Evolutionary conservation across 805 yeast species (phyloP).

Genomic region (Metschnikowia aberdeeniae): DNA sequence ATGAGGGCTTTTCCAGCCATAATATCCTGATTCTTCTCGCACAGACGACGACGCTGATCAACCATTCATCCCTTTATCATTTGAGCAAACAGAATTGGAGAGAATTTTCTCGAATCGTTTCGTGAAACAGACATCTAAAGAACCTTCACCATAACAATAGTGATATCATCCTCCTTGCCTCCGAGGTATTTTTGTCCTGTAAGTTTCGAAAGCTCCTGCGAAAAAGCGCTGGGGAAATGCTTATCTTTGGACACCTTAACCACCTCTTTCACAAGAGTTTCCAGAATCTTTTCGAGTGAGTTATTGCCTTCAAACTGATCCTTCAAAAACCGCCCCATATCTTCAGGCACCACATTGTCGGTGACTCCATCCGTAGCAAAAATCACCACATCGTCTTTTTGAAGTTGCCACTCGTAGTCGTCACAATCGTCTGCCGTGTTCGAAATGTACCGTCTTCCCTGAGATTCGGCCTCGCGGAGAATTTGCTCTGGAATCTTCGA

Average conservation of each 20-base stretch:
- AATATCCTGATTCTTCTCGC: slow-evolving; percentile 96
- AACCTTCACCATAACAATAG: slow-evolving; percentile 72
- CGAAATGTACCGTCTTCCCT: slow-evolving; percentile 61
- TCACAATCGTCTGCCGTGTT: slow-evolving; percentile 72
- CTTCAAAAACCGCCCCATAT: slow-evolving; percentile 62
- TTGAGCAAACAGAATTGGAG: slow-evolving; percentile 69
- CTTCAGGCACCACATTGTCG: slow-evolving; percentile 74
- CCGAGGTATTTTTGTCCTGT: slow-evolving; percentile 74
- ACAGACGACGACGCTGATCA: slow-evolving; percentile 63
- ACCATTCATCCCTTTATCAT: slow-evolving; percentile 69
- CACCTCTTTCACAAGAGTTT: slow-evolving; percentile 60
- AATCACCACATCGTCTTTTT: slow-evolving; percentile 69
- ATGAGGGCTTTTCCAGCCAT: slow-evolving; percentile 77
- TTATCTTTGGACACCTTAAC: slow-evolving; percentile 67
- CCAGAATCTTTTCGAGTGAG: slow-evolving; percentile 44
- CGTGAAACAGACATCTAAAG: slow-evolving; percentile 1
- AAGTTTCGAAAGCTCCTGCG: slow-evolving; percentile 65
- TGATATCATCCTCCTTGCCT: slow-evolving; percentile 94
- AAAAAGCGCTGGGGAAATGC: slow-evolving; percentile 76
- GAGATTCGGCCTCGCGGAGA: slow-evolving; percentile 46
- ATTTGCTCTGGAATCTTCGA: slow-evolving; percentile 74
- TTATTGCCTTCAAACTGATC: slow-evolving; percentile 42
- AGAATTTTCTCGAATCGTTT: too few species aligned
- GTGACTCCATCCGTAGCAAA: slow-evolving; percentile 94
- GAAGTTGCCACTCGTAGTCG: slow-evolving; percentile 57